Conservation (phyloP, 2,329 filamentous ascomycete species). For the Aspergillus texensis region DNA sequence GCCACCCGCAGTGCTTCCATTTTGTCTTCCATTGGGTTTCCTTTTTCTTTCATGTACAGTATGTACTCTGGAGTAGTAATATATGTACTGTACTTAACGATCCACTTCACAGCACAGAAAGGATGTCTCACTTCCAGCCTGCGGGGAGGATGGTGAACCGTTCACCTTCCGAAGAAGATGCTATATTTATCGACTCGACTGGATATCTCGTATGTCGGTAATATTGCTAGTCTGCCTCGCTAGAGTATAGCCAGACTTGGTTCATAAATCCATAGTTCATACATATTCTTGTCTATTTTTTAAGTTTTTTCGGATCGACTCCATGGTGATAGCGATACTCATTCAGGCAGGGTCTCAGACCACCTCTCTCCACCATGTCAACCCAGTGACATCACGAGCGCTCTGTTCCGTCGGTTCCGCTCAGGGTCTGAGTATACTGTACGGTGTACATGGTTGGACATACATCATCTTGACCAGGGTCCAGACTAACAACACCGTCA, state of each 20-base stretch:
- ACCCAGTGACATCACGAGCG: neutral
- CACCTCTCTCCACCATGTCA: neutral
- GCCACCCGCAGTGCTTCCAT: neutral
- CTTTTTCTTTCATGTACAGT: neutral
- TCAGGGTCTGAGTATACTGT: neutral
- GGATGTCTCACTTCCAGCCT: neutral
- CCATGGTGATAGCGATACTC: neutral
- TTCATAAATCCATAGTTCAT: neutral
- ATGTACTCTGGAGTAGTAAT: neutral
- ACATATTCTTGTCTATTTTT: neutral
- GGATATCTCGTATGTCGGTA: neutral
- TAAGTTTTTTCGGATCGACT: neutral
- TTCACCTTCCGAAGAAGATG: neutral
- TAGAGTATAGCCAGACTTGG: neutral
- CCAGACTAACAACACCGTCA: neutral
- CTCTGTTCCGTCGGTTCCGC: slow-evolving; percentile 1
- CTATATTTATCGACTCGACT: neutral
- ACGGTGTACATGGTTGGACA: neutral
- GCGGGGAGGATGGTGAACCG: neutral
- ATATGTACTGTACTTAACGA: neutral
- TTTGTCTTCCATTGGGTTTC: neutral
- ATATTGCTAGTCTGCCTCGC: neutral
- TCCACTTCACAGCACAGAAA: neutral
- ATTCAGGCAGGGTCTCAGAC: neutral
- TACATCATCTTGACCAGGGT: neutral